Percentiles rank a stretch among this genome's conserved stretches.
These are phyloP conservation scores for Trypanosoma conorhini DNA, from an alignment of 208 protist genomes.

Conservation along the genomic window DNA sequence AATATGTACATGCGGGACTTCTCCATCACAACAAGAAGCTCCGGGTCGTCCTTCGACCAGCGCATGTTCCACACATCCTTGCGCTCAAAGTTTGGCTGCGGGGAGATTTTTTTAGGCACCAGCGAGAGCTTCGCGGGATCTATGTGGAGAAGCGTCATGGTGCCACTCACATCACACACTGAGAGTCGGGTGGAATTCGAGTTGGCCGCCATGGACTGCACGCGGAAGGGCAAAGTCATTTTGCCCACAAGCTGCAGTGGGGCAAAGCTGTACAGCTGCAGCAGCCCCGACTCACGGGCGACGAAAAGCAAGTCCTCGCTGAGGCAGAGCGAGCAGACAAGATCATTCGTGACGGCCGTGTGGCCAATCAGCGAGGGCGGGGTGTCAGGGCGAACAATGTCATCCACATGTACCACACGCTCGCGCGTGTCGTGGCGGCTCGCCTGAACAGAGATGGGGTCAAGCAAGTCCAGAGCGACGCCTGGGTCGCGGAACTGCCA, in stretches of 20 bases:
- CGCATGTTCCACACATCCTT: conserved; percentile 96
- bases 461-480: conserved; percentile 71
- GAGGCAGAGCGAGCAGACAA: conserved; percentile 89
- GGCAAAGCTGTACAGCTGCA: conserved; percentile 90
- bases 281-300: conserved; percentile 85
- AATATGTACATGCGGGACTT: conserved; percentile 96
- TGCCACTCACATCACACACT: conserved; percentile 92
- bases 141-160: conserved; percentile 68
- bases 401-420: conserved; percentile 93
- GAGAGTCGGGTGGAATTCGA: conserved; percentile 87
- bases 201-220: conserved; percentile 89
- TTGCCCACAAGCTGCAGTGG: conserved; percentile 84
- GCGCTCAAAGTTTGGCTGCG: conserved; percentile 79
- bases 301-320: conserved; percentile 85
- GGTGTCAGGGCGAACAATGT: conserved; percentile 77
- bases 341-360: conserved; percentile 87
- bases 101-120: conserved; percentile 57
- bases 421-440: conserved; percentile 66
- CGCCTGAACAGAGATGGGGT: conserved; percentile 84
- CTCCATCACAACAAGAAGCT: conserved; percentile 95
- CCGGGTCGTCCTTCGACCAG: conserved; percentile 94
- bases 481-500: conserved; percentile 95
- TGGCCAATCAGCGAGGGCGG: conserved; percentile 45
- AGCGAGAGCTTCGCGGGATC: conserved; percentile 61
- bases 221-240: conserved; percentile 70